A percentile compares a stretch with the other conserved stretches of the same genome.
phyloP scores from a whole-genome alignment of 78 protist species.

The Dictyostelium capitatum region DNA sequence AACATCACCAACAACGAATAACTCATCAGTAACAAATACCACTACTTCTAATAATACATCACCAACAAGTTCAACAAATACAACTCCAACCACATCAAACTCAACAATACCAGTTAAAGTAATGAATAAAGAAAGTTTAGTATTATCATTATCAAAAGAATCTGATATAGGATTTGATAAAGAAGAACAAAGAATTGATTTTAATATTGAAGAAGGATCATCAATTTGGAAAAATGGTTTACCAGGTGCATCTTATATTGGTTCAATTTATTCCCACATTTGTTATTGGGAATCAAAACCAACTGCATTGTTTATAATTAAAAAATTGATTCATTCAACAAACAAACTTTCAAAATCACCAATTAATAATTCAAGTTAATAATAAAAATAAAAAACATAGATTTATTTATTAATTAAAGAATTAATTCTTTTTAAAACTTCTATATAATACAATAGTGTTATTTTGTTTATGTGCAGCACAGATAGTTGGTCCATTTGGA shows the following conservation, averaged over 20 bases:
- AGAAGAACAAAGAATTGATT: constrained; percentile 42
- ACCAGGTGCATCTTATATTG: constrained; percentile 2
- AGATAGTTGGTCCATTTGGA: background rate
- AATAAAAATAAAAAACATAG: too few relatives aligned
- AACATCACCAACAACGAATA: background rate
- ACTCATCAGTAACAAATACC: background rate
- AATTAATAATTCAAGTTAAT: background rate
- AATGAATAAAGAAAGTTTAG: background rate
- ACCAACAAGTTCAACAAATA: background rate
- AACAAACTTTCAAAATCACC: background rate
- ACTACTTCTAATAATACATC: background rate
- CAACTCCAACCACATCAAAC: background rate
- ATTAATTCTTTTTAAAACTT: too few relatives aligned
- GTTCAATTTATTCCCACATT: constrained; percentile 23
- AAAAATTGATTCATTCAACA: background rate
- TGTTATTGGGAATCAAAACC: constrained; percentile 19
- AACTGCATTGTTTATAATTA: background rate
- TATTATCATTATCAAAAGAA: background rate
- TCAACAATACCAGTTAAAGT: background rate
- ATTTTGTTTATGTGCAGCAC: background rate
- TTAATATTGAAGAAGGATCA: constrained; percentile 1
- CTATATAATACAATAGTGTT: background rate
- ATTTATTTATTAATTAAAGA: too few relatives aligned
- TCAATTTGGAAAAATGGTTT: constrained; percentile 13
- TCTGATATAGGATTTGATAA: background rate